Conservation (phyloP, 2,329 filamentous ascomycete species). For the Pezicula rhizophila region DNA sequence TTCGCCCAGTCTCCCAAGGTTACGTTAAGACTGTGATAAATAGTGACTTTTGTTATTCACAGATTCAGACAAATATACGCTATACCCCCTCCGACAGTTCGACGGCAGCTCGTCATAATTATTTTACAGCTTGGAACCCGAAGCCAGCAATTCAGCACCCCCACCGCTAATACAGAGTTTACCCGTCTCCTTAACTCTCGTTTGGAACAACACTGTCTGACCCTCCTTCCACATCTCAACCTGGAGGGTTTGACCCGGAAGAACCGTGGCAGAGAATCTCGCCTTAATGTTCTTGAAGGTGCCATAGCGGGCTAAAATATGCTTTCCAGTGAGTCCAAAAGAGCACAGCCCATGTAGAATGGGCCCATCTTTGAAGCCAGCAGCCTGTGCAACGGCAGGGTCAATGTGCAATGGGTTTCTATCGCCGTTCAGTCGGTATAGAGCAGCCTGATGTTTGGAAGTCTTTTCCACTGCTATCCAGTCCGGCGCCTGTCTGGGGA, state of each 20-base stretch:
- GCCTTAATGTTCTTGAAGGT: constrained; percentile 88
- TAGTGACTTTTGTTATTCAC: too few species aligned
- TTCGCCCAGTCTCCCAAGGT: too few species aligned
- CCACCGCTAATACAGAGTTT: constrained; percentile 80
- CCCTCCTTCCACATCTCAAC: constrained; percentile 95
- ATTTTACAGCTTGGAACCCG: not conserved
- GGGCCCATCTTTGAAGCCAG: constrained; percentile 78
- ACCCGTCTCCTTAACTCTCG: constrained; percentile 85
- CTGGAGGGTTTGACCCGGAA: constrained; percentile 82
- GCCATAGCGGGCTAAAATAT: constrained; percentile 79
- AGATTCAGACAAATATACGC: too few species aligned
- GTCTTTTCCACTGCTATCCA: constrained; percentile 80
- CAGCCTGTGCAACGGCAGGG: constrained; percentile 87
- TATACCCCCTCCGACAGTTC: too few species aligned
- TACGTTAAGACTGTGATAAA: too few species aligned
- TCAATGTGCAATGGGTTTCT: constrained; percentile 96
- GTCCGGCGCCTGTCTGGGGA: constrained; percentile 73
- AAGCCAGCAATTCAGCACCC: constrained; percentile 63
- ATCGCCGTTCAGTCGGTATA: constrained; percentile 91
- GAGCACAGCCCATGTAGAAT: constrained; percentile 97
- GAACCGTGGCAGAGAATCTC: constrained; percentile 77
- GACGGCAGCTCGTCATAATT: too few species aligned
- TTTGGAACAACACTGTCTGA: constrained; percentile 74
- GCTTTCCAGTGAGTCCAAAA: constrained; percentile 87
- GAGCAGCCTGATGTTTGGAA: constrained; percentile 80